Percentiles rank a stretch among this genome's conserved stretches.
phyloP scores from a whole-genome alignment of 2,329 filamentous ascomycete genomes.

The Teratosphaeria zuluensis region DNA sequence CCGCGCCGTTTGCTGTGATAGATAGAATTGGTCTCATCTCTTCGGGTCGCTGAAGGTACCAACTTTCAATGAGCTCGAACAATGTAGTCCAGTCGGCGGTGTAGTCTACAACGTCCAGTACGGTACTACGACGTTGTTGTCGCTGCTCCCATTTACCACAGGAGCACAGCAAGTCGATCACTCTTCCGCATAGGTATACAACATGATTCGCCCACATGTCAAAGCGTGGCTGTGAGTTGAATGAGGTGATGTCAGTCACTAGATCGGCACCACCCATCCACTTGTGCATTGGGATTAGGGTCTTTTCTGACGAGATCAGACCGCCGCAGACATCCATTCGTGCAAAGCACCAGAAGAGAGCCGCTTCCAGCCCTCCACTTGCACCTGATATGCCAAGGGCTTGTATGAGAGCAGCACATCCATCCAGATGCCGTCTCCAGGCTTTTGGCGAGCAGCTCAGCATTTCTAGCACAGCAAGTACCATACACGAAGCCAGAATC shows the following conservation, averaged over 20 bases:
- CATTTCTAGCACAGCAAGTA: slow-evolving; percentile 41
- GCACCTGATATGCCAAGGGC: slow-evolving; percentile 44
- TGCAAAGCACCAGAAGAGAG: slow-evolving; percentile 50
- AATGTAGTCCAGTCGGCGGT: slow-evolving; percentile 23
- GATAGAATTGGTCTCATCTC: slow-evolving; percentile 27
- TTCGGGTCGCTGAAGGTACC: slow-evolving; percentile 24
- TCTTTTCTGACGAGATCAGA: slow-evolving; percentile 44
- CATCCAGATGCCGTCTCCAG: slow-evolving; percentile 48
- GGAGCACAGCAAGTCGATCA: slow-evolving; percentile 25
- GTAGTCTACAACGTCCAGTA: slow-evolving; percentile 21
- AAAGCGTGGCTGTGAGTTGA: slow-evolving; percentile 30
- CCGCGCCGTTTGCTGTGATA: slow-evolving; percentile 13
- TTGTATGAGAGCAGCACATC: slow-evolving; percentile 45
- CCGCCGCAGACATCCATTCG: slow-evolving; percentile 49
- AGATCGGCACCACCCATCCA: slow-evolving; percentile 37
- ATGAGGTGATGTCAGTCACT: slow-evolving; percentile 27
- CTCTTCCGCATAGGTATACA: slow-evolving; percentile 46
- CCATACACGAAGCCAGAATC: slow-evolving; percentile 39
- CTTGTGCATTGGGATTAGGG: slow-evolving; percentile 40
- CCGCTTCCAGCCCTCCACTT: slow-evolving; percentile 42
- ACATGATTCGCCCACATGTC: slow-evolving; percentile 53
- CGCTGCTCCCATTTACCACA: slow-evolving; percentile 22
- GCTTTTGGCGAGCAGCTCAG: slow-evolving; percentile 41
- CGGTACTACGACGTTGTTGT: slow-evolving; percentile 7
- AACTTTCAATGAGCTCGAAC: slow-evolving; percentile 25